phyloP scores from a whole-genome alignment of 768 basidiomycete species.

The Tricholoma matsutake region DNA sequence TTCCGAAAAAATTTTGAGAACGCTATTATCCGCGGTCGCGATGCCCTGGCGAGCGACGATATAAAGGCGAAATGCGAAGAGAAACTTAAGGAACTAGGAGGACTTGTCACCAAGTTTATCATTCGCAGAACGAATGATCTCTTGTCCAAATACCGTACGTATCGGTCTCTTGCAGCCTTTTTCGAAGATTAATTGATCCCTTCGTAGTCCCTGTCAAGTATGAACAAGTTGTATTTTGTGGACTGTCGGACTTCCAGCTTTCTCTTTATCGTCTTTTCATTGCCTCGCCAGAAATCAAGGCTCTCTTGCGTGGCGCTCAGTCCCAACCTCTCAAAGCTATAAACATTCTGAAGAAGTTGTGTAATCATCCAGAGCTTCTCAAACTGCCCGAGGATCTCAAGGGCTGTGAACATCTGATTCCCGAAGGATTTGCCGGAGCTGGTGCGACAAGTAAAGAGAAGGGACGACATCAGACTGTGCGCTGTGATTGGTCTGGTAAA shows the following conservation, averaged over 20 bases:
- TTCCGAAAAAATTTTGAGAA: conserved; percentile 97
- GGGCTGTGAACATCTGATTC: conserved; percentile 79
- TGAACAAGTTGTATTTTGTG: conserved; percentile 95
- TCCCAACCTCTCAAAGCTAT: conserved; percentile 97
- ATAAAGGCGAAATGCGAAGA: conserved; percentile 81
- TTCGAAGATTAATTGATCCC: conserved; percentile 9
- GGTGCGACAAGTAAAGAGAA: conserved; percentile 39
- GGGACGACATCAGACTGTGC: conserved; percentile 49
- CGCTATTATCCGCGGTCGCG: conserved; percentile 85
- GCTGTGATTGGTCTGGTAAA: conserved; percentile 87
- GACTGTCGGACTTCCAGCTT: conserved; percentile 78
- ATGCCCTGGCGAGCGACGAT: conserved; percentile 77
- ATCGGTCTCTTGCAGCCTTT: not conserved
- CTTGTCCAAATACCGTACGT: conserved; percentile 89
- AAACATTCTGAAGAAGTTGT: conserved; percentile 90
- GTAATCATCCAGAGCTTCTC: conserved; percentile 92
- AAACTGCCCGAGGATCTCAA: conserved; percentile 80
- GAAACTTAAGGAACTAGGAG: conserved; percentile 89
- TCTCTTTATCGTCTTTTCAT: conserved; percentile 88
- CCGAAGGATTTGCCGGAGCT: conserved; percentile 73
- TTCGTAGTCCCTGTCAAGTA: conserved; percentile 93
- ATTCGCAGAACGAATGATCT: conserved; percentile 93
- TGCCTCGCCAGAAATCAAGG: conserved; percentile 88
- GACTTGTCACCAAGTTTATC: conserved; percentile 88
- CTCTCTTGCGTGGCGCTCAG: conserved; percentile 78